Conservation (phyloP, 495 filamentous ascomycete species). For the Penicillium macrosclerotiorum region DNA sequence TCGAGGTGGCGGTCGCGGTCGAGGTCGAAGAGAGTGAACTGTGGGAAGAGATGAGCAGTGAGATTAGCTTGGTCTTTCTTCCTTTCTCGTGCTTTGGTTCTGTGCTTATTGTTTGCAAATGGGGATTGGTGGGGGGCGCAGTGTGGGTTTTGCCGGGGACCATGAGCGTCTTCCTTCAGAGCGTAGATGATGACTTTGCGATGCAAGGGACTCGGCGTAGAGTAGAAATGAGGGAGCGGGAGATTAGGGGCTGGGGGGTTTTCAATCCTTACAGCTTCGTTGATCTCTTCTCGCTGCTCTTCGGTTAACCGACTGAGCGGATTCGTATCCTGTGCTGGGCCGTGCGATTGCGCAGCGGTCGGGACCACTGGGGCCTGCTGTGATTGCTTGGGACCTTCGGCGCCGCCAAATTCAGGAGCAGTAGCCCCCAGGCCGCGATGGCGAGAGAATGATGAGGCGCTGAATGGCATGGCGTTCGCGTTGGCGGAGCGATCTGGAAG, state of each 20-base stretch:
- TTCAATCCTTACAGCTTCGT: conserved; percentile 67
- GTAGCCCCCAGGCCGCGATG: conserved; percentile 32
- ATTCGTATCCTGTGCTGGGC: conserved; percentile 43
- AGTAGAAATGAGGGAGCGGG: not conserved
- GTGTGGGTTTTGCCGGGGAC: not conserved
- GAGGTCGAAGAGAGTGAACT: conserved; percentile 97
- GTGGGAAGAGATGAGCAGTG: not conserved
- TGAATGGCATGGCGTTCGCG: conserved; percentile 44
- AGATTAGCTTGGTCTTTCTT: conserved; percentile 13
- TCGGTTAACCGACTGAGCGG: conserved; percentile 62
- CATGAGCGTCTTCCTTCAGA: not conserved
- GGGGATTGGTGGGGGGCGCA: no score
- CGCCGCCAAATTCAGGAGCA: conserved; percentile 25
- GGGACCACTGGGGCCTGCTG: conserved; percentile 29
- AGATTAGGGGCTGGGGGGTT: not conserved
- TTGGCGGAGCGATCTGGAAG: conserved; percentile 49
- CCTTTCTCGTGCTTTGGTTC: no score
- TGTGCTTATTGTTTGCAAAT: no score
- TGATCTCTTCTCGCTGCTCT: conserved; percentile 86
- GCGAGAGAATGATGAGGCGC: conserved; percentile 46
- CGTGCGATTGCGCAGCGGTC: conserved; percentile 35
- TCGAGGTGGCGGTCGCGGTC: conserved; percentile 93
- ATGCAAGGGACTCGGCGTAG: no score
- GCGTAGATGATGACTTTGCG: no score
- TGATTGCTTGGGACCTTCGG: conserved; percentile 27